Conservation (phyloP, 495 filamentous ascomycete genomes). For the Hypoxylon intermedium region DNA sequence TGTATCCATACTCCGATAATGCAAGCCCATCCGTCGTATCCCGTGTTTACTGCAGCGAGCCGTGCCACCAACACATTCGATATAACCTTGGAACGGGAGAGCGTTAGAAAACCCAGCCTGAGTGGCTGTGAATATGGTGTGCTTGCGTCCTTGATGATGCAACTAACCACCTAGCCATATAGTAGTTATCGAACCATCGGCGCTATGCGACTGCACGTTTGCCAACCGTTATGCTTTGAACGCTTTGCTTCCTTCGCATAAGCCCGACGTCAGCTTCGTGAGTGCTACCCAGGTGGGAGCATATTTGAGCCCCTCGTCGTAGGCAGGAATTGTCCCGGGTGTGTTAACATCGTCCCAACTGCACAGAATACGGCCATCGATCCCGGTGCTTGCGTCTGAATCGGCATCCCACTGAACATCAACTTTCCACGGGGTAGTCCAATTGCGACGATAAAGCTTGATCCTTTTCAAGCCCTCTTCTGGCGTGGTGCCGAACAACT, state of each 20-base stretch:
- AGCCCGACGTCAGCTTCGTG: slow-evolving; percentile 75
- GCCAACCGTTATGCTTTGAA: slow-evolving; percentile 45
- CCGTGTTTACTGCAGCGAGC: slow-evolving; percentile 1
- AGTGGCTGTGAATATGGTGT: neutral
- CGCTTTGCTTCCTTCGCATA: slow-evolving; percentile 73
- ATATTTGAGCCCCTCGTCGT: slow-evolving; percentile 80
- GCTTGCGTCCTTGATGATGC: slow-evolving; percentile 1
- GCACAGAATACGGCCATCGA: slow-evolving; percentile 78
- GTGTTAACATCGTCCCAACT: slow-evolving; percentile 87
- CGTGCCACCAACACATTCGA: slow-evolving; percentile 1
- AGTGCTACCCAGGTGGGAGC: slow-evolving; percentile 79
- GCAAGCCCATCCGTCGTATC: slow-evolving; percentile 3
- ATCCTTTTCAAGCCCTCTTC: slow-evolving; percentile 48
- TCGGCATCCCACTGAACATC: slow-evolving; percentile 69
- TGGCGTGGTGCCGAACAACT: slow-evolving; percentile 64
- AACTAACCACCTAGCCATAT: no score
- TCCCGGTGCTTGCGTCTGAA: slow-evolving; percentile 39
- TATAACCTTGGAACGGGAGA: neutral
- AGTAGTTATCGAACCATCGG: no score
- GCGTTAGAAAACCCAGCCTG: slow-evolving; percentile 4
- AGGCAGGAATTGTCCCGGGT: slow-evolving; percentile 75
- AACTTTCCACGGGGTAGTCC: slow-evolving; percentile 77
- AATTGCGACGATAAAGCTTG: slow-evolving; percentile 75
- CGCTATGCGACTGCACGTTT: no score
- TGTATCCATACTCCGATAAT: slow-evolving; percentile 29